Evolutionary conservation across 106 monocot species (phyloP), one percentile per base, ranked within the genome.

Genomic region (Xerophyta viscosa): DNA sequence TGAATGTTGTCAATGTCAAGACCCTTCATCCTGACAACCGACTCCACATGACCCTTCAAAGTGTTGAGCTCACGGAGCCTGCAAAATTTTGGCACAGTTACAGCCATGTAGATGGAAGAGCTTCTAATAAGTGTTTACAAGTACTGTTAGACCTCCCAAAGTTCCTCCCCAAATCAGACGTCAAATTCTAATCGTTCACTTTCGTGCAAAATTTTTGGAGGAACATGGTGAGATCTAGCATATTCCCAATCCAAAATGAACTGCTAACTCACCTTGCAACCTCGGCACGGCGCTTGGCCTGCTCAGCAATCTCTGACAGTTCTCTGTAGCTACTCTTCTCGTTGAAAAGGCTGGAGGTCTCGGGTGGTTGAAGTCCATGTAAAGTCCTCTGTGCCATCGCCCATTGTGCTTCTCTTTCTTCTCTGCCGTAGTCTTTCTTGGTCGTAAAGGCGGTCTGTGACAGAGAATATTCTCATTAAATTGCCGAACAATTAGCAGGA

Each of bases 251-350:
- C n/a, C n/a, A n/a, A n/a, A n/a, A n/a, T n/a, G n/a, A n/a, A n/a
- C n/a, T n/a, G n/a, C n/a, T n/a, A n/a, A n/a, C n/a, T n/a, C 54
- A 91, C 91, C 92, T 92, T 63, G 92, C 92, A 21, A 92, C 56
- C 47, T 87, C 92, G 6, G 87, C 86, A 8, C 92, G 72, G 45
- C 76, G 59, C 39, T 87, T 92, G 41, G 92, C 92, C 52, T 92
- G 82, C 71, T 92, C 92, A 0, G 92, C 92, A 3, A 92, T 92
- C 68, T 92, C 92, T 0, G 92, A 87, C 13, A 92, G 82, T 46
- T 87, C 92, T 27, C 86, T 72, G 74, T 92, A 92, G 64, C 62
- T n/a, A n/a, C n/a, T 80, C 83, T 92, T 92, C 21, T 92, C 92
- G 14, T 51, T 13, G 57, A 92, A 87, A 43, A 92, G 37, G 21